These are phyloP conservation scores for Mercurialis annua DNA, from an alignment of 345 rosid species.

Conservation along the genomic window DNA sequence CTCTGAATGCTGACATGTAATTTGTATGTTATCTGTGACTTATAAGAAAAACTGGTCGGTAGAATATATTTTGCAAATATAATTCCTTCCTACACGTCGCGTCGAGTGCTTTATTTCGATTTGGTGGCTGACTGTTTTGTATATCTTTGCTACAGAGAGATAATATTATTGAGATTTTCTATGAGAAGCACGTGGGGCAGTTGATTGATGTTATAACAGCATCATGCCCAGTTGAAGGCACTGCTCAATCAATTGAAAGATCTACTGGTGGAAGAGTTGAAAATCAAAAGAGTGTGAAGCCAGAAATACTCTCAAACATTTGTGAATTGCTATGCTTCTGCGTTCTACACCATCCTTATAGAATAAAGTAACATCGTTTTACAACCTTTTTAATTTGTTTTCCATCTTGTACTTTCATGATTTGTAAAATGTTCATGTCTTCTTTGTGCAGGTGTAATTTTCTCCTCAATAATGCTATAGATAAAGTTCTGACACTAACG, in stretches of 20 bases:
- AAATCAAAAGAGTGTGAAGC: slow-evolving; percentile 50
- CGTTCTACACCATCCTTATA: slow-evolving; percentile 83
- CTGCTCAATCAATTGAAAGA: slow-evolving; percentile 38
- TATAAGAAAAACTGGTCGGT: slow-evolving; percentile 15
- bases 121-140: slow-evolving; percentile 3
- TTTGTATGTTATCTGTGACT: slow-evolving; percentile 21
- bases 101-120: not conserved
- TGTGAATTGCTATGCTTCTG: slow-evolving; percentile 97
- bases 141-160: slow-evolving; percentile 66
- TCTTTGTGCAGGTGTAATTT: slow-evolving; percentile 72
- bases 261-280: slow-evolving; percentile 44
- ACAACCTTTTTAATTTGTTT: slow-evolving; percentile 9
- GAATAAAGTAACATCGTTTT: slow-evolving; percentile 69
- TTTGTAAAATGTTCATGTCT: slow-evolving; percentile 14
- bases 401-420: slow-evolving; percentile 15
- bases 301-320: slow-evolving; percentile 84
- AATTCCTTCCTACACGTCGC: slow-evolving; percentile 14
- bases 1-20: slow-evolving; percentile 19
- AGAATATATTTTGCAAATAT: slow-evolving; percentile 7
- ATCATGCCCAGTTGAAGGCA: slow-evolving; percentile 55
- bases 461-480: slow-evolving; percentile 72
- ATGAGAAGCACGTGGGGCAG: slow-evolving; percentile 86
- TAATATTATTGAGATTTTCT: slow-evolving; percentile 77
- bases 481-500: slow-evolving; percentile 79
- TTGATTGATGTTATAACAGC: slow-evolving; percentile 80